phyloP scores from a whole-genome alignment of 2,329 filamentous ascomycete species.

The Pseudogymnoascus sp. region DNA sequence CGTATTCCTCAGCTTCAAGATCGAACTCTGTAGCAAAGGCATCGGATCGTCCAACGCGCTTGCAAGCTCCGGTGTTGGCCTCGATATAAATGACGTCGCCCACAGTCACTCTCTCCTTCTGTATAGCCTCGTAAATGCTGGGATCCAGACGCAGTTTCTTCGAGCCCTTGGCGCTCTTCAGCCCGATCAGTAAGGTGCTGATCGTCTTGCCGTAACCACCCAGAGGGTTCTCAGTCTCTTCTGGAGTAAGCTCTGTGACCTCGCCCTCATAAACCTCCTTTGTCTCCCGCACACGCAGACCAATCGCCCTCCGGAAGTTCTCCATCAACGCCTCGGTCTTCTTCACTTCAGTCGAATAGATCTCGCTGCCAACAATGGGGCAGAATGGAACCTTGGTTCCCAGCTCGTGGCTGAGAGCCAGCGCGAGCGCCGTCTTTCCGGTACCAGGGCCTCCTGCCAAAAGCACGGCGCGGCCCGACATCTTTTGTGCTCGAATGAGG shows the following conservation, averaged over 20 bases:
- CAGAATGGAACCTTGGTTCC: conserved; percentile 98
- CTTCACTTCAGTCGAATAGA: conserved; percentile 97
- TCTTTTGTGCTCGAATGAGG: conserved; percentile 90
- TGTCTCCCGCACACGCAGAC: conserved; percentile 91
- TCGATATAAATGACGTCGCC: conserved; percentile 99
- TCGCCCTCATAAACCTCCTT: conserved; percentile 99
- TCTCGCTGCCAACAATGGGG: conserved; percentile 94
- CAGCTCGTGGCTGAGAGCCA: conserved; percentile 92
- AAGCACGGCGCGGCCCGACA: conserved; percentile 89
- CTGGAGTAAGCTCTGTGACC: conserved; percentile 92
- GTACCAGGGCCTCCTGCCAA: conserved; percentile 92
- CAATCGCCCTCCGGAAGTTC: conserved; percentile 95
- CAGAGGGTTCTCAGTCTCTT: conserved; percentile 95
- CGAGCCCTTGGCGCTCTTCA: conserved; percentile 92
- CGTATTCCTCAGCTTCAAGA: conserved; percentile 96
- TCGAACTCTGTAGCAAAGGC: conserved; percentile 98
- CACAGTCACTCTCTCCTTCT: conserved; percentile 92
- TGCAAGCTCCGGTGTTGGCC: conserved; percentile 96
- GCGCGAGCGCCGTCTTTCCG: conserved; percentile 90
- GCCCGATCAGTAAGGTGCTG: conserved; percentile 83
- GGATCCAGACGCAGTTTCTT: conserved; percentile 97
- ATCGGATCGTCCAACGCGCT: conserved; percentile 90
- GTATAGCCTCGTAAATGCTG: conserved; percentile 98
- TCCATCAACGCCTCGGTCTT: conserved; percentile 99
- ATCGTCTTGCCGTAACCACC: conserved; percentile 97